Base-by-base conservation (phyloP, 2,329 filamentous ascomycete genomes). In the Blastomyces emzantsi region DNA sequence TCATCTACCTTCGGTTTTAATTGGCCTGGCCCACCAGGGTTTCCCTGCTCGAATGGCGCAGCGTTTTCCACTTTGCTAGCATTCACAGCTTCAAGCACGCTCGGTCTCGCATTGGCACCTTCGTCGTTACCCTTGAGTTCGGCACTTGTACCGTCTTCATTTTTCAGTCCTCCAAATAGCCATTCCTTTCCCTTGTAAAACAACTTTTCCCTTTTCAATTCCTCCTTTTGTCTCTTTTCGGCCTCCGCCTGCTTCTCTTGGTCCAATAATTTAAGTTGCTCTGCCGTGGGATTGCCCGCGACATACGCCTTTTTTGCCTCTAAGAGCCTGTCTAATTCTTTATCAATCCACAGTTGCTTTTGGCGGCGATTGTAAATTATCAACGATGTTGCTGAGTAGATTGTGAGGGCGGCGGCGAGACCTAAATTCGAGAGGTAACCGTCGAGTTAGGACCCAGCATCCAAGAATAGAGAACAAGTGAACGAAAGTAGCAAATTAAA, bases 301-400 rank as follows among this genome's bases (percentile, higher is more conserved):
- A 76, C 71, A 62, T 74, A 76, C n/a, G 78, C 78, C 56, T 72
- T 67, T 56, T 74, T 73, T n/a, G 78, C 78, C 19, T 76, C 72
- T 49, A 76, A 72, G n/a, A 80, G 71, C 30, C 69, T 71, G 66
- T 75, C 71, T 60, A 79, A 64, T 68, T 80, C 76, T 58, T 71
- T 73, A 70, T 86, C 81, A 66, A 86, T 80, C 79, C 82, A 89
- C 66, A 87, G 83, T 47, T 80, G 80, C 63, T 83, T 80, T 77
- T 87, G 86, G 64, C 83, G 80, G 63, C 87, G 82, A 73, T 89
- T 89, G 76, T 88, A 86, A 65, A 87, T 75, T 64, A 88, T 80
- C 79, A 89, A 83, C 70, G 87, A 86, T 65, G 83, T 81, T 67
- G 87, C 80, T 11, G 86, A 85, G 72, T 87, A 87, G 49, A 84